phyloP scores from a whole-genome alignment of 208 protist species.

The Tritrichomonas musculus region DNA sequence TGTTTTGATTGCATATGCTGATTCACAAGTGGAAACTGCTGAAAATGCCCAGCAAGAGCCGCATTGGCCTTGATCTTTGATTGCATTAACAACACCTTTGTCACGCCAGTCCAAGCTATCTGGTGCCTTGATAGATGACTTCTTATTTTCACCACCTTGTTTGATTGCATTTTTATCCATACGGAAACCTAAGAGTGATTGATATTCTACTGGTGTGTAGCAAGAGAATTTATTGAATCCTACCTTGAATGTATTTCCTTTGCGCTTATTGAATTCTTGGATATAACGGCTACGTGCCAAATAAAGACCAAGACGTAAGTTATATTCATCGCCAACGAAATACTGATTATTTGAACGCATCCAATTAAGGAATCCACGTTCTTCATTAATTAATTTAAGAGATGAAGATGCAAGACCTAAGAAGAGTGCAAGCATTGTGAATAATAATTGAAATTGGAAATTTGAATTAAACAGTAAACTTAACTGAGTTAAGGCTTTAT shows the following conservation, averaged over 20 bases:
- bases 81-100: slow-evolving; percentile 50
- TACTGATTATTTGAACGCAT: neutral
- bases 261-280: neutral
- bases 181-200: neutral
- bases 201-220: neutral
- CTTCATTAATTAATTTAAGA: neutral
- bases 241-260: neutral
- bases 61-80: slow-evolving; percentile 61
- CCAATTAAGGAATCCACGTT: neutral
- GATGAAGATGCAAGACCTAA: neutral
- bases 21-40: slow-evolving; percentile 49
- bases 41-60: slow-evolving; percentile 58
- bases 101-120: slow-evolving; percentile 55
- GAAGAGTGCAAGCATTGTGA: neutral
- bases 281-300: neutral
- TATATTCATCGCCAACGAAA: neutral
- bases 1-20: neutral
- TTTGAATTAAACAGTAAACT: no score
- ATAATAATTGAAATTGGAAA: no score
- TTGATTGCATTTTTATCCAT: neutral
- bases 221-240: neutral
- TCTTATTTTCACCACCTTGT: neutral
- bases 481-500: no score
- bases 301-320: neutral
- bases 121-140: neutral